Evolutionary conservation across 2,329 filamentous ascomycete species (phyloP).

Genomic region (Aspergillus unguis): DNA sequence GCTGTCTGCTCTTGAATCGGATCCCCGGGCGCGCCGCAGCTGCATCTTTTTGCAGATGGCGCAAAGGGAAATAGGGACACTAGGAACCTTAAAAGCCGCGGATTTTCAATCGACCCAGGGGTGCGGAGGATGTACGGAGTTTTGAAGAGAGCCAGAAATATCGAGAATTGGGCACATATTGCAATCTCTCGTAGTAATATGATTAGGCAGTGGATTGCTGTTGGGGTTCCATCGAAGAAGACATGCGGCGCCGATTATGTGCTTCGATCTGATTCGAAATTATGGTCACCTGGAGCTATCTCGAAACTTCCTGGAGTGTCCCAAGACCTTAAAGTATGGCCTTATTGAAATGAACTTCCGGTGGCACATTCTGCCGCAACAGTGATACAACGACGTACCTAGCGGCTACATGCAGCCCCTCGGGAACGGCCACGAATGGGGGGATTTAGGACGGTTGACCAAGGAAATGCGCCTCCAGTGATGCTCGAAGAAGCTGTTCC

Average conservation of each 20-base stretch:
- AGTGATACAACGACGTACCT: conserved; percentile 24
- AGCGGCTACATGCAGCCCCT: conserved; percentile 22
- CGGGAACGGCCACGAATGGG: conserved; percentile 20
- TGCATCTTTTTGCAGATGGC: neutral
- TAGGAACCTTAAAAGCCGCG: neutral
- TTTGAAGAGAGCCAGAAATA: neutral
- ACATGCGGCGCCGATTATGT: neutral
- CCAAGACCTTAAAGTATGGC: conserved; percentile 2
- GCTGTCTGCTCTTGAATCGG: neutral
- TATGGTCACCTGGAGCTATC: neutral
- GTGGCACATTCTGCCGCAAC: conserved; percentile 8
- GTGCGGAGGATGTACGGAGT: neutral
- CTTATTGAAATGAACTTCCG: neutral
- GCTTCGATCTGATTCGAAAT: neutral
- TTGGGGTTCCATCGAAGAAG: neutral
- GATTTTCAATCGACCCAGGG: conserved; percentile 3
- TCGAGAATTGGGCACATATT: neutral
- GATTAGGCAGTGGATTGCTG: neutral
- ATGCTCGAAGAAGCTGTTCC: conserved; percentile 2
- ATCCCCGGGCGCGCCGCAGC: conserved; percentile 1
- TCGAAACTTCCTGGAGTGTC: neutral
- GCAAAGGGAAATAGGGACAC: neutral
- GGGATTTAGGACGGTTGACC: conserved; percentile 14
- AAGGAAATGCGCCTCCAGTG: conserved; percentile 6
- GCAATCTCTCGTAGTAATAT: neutral